A percentile compares a stretch with the other conserved stretches of the same genome.
These are phyloP conservation scores for Pythium apleroticum DNA, from an alignment of 352 stramenopile species.

Conservation along the genomic window DNA sequence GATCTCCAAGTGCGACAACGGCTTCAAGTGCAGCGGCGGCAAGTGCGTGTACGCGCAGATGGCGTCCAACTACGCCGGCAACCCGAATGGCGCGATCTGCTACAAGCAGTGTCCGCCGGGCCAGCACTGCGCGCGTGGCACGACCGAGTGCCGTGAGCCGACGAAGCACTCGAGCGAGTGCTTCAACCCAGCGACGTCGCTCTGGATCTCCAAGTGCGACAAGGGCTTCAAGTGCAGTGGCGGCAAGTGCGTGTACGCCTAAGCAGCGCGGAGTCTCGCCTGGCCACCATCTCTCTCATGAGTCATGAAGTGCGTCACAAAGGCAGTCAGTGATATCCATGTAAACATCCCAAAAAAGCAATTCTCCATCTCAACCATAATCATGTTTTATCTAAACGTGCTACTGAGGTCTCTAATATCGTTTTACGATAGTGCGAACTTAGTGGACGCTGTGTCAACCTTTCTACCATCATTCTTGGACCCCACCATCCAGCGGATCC, in stretches of 20 bases:
- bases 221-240: slow-evolving; percentile 6
- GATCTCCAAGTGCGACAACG: slow-evolving; percentile 23
- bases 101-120: slow-evolving; percentile 37
- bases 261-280: not conserved
- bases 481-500: not conserved
- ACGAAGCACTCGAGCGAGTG: slow-evolving; percentile 5
- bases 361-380: not conserved
- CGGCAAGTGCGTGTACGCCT: slow-evolving; percentile 5
- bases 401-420: not conserved
- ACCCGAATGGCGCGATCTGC: slow-evolving; percentile 32
- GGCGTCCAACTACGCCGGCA: not conserved
- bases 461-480: not conserved
- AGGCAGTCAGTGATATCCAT: not conserved
- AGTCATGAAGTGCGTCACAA: no score
- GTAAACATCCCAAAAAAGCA: not conserved
- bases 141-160: slow-evolving; percentile 23
- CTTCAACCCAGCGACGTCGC: slow-evolving; percentile 15
- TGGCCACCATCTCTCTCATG: no score
- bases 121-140: slow-evolving; percentile 41
- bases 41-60: slow-evolving; percentile 16
- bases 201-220: slow-evolving; percentile 17
- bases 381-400: not conserved
- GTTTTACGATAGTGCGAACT: slow-evolving; percentile 2
- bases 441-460: not conserved
- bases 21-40: slow-evolving; percentile 14